Evolutionary conservation across 192 early-diverging fungal genomes (phyloP).

Genomic region (Paraglomus brasilianum): DNA sequence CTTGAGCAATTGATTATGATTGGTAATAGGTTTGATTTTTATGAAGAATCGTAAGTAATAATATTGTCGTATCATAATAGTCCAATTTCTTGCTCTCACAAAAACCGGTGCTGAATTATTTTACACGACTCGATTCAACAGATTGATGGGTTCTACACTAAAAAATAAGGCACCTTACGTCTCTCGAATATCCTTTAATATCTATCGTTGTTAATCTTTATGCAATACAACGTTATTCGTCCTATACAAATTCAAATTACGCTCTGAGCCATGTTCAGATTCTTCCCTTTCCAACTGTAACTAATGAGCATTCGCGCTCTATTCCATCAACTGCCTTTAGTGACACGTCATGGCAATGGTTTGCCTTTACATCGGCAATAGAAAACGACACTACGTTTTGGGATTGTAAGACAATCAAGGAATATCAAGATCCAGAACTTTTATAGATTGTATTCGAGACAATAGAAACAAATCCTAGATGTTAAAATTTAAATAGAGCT

Average conservation of each 20-base stretch:
- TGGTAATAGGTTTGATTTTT: slow-evolving; percentile 45
- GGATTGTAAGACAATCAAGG: too few relatives aligned
- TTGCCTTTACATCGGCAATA: slow-evolving; percentile 45
- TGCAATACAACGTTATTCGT: neutral
- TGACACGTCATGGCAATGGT: slow-evolving; percentile 28
- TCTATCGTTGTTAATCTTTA: neutral
- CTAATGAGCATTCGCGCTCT: neutral
- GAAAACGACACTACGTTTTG: neutral
- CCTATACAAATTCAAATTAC: slow-evolving; percentile 3
- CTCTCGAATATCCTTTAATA: slow-evolving; percentile 25
- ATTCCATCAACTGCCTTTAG: slow-evolving; percentile 14
- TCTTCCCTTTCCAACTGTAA: slow-evolving; percentile 4
- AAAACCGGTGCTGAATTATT: neutral
- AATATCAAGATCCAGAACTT: too few relatives aligned
- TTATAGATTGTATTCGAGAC: too few relatives aligned
- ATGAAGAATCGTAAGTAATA: slow-evolving; percentile 39
- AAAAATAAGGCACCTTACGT: slow-evolving; percentile 21
- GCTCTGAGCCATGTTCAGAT: slow-evolving; percentile 20
- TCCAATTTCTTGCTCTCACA: neutral
- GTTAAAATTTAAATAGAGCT: too few relatives aligned
- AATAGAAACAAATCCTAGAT: too few relatives aligned
- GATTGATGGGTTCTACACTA: neutral
- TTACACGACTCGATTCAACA: slow-evolving; percentile 1
- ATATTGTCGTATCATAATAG: neutral
- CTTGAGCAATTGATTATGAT: slow-evolving; percentile 35